These are phyloP conservation scores for Mortierella claussenii DNA, from an alignment of 192 early-diverging fungal genomes.

Conservation along the genomic window DNA sequence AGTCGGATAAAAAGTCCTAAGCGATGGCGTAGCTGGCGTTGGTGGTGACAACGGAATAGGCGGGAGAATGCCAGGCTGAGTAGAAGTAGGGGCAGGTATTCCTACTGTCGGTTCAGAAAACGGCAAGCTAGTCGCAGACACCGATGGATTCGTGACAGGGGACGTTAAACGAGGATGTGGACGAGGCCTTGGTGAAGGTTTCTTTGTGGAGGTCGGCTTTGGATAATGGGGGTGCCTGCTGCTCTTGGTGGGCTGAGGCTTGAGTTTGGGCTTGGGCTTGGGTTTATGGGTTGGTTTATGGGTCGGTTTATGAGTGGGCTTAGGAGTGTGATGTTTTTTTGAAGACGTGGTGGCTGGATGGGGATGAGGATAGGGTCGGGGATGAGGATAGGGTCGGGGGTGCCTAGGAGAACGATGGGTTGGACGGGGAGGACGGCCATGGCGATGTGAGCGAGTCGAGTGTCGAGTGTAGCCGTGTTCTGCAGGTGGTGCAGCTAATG, in stretches of 20 bases:
- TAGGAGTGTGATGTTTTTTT: too few relatives aligned
- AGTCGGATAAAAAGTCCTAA: not conserved
- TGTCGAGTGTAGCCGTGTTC: too few relatives aligned
- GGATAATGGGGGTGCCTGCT: not conserved
- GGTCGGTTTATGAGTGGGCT: not conserved
- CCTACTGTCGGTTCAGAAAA: not conserved
- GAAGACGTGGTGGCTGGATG: not conserved
- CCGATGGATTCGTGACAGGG: not conserved
- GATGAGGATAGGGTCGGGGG: too few relatives aligned
- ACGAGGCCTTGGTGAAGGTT: not conserved
- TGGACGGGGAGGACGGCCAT: not conserved
- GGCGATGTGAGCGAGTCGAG: not conserved
- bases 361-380: too few relatives aligned
- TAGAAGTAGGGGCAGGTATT: not conserved
- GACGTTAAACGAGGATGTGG: not conserved
- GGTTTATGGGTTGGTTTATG: slow-evolving; percentile 13
- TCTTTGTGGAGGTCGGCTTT: not conserved
- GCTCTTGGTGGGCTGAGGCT: too few relatives aligned
- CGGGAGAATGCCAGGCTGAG: not conserved
- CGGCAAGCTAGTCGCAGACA: too few relatives aligned
- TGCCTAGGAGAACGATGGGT: not conserved
- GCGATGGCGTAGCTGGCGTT: not conserved
- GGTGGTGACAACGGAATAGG: not conserved
- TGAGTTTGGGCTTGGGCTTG: slow-evolving; percentile 4
- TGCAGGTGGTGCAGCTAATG: not conserved